These are phyloP conservation scores for Metroxylon sagu DNA, from an alignment of 176 grass and related monocot species.

Conservation along the genomic window DNA sequence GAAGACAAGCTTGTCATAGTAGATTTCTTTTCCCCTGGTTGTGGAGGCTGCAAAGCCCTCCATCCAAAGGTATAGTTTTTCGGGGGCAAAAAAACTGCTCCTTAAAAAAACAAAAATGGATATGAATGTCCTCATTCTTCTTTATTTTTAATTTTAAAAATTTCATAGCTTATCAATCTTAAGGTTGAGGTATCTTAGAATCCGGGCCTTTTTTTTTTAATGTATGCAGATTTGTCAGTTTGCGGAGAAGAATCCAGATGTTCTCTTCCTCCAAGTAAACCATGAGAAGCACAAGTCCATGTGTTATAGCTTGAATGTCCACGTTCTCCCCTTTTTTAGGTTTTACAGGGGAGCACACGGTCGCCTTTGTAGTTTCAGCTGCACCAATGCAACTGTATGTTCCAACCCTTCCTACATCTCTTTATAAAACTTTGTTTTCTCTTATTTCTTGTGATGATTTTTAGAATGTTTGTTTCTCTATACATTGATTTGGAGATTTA, in stretches of 20 bases:
- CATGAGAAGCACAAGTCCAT: constrained; percentile 88
- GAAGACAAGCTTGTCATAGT: constrained; percentile 70
- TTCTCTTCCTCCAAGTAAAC: constrained; percentile 82
- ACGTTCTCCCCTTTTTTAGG: constrained; percentile 95
- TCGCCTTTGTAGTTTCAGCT: constrained; percentile 85
- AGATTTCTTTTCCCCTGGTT: constrained; percentile 92
- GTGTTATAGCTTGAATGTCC: constrained; percentile 86
- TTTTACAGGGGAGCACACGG: constrained; percentile 89
- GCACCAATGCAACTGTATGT: constrained; percentile 88
- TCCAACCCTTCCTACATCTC: neutral
- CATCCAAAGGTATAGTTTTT: constrained; percentile 67
- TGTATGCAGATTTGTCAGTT: constrained; percentile 69
- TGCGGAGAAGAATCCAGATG: constrained; percentile 62
- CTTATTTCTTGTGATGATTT: neutral
- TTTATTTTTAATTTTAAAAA: too few species aligned
- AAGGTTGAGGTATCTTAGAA: neutral
- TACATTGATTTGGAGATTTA: too few species aligned
- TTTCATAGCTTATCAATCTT: too few species aligned
- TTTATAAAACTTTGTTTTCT: neutral
- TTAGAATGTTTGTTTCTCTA: too few species aligned
- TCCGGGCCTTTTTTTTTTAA: constrained; percentile 7
- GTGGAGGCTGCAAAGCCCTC: constrained; percentile 77
- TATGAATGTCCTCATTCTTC: too few species aligned
- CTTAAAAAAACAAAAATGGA: too few species aligned
- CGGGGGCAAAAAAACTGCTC: neutral